Evolutionary conservation across 2,329 filamentous ascomycete genomes (phyloP).

Genomic region (Fusarium brevicatenulatum): DNA sequence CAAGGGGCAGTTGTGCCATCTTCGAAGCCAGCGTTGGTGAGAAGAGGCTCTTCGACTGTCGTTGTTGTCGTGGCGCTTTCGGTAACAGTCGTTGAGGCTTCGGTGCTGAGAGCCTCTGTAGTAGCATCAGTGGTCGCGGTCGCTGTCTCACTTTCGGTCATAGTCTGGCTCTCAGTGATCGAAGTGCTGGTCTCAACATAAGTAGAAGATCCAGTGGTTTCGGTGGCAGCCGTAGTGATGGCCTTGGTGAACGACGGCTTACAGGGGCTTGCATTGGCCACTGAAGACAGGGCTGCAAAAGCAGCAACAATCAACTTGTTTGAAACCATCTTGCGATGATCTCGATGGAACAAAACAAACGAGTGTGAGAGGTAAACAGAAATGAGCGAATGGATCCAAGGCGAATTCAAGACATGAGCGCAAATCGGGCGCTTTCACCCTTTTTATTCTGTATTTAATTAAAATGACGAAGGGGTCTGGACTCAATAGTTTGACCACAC

Average conservation of each 20-base stretch:
- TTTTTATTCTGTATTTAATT: background rate
- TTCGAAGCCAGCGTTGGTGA: background rate
- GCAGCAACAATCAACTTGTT: background rate
- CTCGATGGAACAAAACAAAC: background rate
- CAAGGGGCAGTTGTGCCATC: background rate
- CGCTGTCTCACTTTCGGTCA: background rate
- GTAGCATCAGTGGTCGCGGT: background rate
- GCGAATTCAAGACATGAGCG: background rate
- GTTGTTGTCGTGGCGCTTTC: background rate
- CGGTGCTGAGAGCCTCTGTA: background rate
- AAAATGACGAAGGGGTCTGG: background rate
- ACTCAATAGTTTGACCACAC: background rate
- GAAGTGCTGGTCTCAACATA: background rate
- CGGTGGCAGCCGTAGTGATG: background rate
- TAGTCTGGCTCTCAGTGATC: background rate
- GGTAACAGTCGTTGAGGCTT: background rate
- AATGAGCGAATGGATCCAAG: background rate
- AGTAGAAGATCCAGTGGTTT: background rate
- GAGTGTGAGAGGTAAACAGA: background rate
- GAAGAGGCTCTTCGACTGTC: fast-evolving
- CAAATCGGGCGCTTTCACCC: too few species aligned
- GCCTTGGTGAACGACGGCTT: background rate
- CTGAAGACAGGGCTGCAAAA: background rate
- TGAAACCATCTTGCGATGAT: background rate
- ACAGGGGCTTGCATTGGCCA: background rate